Conservation (phyloP, 2,329 filamentous ascomycete species). For the Dactylonectria macrodidyma region DNA sequence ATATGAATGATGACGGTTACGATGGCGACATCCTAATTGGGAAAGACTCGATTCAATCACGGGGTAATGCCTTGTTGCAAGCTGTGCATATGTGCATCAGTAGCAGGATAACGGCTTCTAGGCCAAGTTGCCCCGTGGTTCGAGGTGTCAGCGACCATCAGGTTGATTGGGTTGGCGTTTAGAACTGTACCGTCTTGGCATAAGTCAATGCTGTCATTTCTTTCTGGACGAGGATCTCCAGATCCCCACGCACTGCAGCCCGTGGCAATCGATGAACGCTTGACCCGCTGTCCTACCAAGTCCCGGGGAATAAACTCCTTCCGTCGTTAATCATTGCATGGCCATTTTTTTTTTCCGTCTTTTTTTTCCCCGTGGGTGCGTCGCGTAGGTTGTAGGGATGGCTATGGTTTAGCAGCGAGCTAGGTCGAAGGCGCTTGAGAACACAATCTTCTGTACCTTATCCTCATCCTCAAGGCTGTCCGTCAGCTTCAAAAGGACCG, state of each 20-base stretch:
- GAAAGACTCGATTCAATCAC: constrained; percentile 14
- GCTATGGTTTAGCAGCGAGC: not conserved
- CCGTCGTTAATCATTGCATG: not conserved
- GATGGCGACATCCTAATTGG: constrained; percentile 15
- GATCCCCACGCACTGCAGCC: not conserved
- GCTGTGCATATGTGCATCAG: not conserved
- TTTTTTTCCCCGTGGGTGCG: not conserved
- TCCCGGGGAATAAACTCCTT: not conserved
- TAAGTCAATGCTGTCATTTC: constrained; percentile 18
- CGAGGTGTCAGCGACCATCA: not conserved
- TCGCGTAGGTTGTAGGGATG: not conserved
- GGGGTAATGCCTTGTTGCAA: not conserved
- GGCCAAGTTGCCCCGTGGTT: not conserved
- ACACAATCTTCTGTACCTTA: too few species aligned
- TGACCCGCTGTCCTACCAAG: constrained; percentile 10
- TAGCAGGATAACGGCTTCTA: not conserved
- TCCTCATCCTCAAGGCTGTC: not conserved
- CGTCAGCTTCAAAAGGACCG: not conserved
- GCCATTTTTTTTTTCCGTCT: not conserved
- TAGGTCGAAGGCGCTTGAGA: not conserved
- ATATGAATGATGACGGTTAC: constrained; percentile 26
- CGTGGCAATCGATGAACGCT: constrained; percentile 6
- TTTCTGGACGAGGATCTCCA: constrained; percentile 1
- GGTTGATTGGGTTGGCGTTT: not conserved
- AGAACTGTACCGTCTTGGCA: not conserved